A percentile compares a stretch with the other conserved stretches of the same genome.
Evolutionary conservation across 2,329 filamentous ascomycete species (phyloP).

Genomic region (Salinomyces thailandicus): DNA sequence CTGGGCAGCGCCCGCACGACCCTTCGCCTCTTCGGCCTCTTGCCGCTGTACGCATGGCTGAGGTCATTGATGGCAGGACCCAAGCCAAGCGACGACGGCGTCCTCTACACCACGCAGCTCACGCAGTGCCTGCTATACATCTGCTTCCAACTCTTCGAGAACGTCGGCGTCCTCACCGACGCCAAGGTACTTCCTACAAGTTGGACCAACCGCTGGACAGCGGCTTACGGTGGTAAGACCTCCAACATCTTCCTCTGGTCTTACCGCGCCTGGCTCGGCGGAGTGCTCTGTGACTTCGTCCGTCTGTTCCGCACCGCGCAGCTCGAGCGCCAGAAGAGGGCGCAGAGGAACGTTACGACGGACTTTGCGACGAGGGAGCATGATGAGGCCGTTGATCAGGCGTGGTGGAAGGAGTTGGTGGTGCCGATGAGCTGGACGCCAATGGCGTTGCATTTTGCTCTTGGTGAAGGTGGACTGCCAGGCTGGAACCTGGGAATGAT

Average conservation of each 20-base stretch:
- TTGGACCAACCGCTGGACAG: slow-evolving; percentile 27
- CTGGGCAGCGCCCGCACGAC: slow-evolving; percentile 34
- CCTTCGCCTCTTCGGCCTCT: slow-evolving; percentile 33
- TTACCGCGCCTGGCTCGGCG: slow-evolving; percentile 35
- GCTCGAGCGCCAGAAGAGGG: slow-evolving; percentile 27
- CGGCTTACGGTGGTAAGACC: slow-evolving; percentile 22
- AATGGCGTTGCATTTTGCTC: slow-evolving; percentile 32
- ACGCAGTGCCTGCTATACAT: slow-evolving; percentile 34
- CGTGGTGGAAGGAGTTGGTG: slow-evolving; percentile 35
- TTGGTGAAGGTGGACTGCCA: slow-evolving; percentile 29
- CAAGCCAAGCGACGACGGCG: slow-evolving; percentile 31
- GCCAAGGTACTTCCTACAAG: slow-evolving; percentile 28
- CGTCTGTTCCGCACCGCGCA: slow-evolving; percentile 34
- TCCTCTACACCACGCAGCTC: slow-evolving; percentile 32
- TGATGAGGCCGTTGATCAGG: slow-evolving; percentile 30
- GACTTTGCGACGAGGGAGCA: slow-evolving; percentile 22
- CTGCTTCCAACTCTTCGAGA: slow-evolving; percentile 35
- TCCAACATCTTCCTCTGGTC: slow-evolving; percentile 32
- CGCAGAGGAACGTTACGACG: slow-evolving; percentile 13
- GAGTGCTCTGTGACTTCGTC: slow-evolving; percentile 35
- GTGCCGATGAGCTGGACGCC: slow-evolving; percentile 36
- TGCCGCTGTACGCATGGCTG: slow-evolving; percentile 37
- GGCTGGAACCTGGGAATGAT: slow-evolving; percentile 36
- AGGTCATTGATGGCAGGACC: slow-evolving; percentile 31
- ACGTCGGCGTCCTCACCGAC: slow-evolving; percentile 34